A percentile compares a stretch with the other conserved stretches of the same genome.
Evolutionary conservation across 352 stramenopile genomes (phyloP).

Genomic region (Hyaloperonospora brassicae): DNA sequence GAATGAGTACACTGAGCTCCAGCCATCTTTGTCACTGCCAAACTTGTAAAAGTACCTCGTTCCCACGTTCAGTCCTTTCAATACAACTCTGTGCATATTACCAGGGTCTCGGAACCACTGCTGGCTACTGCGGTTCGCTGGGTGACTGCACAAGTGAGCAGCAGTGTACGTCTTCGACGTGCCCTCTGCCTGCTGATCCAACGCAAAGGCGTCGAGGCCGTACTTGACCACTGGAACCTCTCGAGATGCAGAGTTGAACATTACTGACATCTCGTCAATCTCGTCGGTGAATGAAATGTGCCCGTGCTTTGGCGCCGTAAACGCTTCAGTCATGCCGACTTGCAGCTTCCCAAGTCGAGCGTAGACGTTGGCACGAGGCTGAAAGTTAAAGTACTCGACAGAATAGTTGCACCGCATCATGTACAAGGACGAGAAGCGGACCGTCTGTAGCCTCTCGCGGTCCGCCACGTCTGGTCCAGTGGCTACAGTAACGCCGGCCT

Average conservation of each 20-base stretch:
- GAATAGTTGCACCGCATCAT: conserved; percentile 76
- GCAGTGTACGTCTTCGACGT: conserved; percentile 58
- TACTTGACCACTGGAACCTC: conserved; percentile 46
- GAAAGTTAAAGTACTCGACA: conserved; percentile 55
- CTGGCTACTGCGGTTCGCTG: conserved; percentile 55
- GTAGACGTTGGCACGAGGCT: conserved; percentile 34
- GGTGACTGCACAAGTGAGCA: conserved; percentile 51
- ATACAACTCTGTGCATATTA: conserved; percentile 73
- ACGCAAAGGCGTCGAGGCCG: conserved; percentile 21
- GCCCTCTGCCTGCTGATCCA: conserved; percentile 28
- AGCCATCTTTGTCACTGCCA: conserved; percentile 66
- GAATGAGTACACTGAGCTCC: conserved; percentile 63
- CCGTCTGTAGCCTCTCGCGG: conserved; percentile 20
- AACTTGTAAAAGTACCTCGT: conserved; percentile 74
- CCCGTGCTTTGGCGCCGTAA: conserved; percentile 56
- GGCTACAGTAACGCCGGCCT: conserved; percentile 25
- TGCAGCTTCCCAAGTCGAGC: conserved; percentile 29
- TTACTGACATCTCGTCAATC: conserved; percentile 62
- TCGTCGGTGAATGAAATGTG: conserved; percentile 52
- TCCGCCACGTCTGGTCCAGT: conserved; percentile 17
- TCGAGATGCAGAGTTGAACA: conserved; percentile 66
- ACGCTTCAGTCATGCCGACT: conserved; percentile 50
- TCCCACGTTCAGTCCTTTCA: conserved; percentile 32
- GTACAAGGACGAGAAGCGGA: conserved; percentile 58
- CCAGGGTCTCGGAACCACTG: conserved; percentile 66